These are phyloP conservation scores for Debaryomyces singareniensis DNA, from an alignment of 1,139 yeast genomes.

Conservation along the genomic window DNA sequence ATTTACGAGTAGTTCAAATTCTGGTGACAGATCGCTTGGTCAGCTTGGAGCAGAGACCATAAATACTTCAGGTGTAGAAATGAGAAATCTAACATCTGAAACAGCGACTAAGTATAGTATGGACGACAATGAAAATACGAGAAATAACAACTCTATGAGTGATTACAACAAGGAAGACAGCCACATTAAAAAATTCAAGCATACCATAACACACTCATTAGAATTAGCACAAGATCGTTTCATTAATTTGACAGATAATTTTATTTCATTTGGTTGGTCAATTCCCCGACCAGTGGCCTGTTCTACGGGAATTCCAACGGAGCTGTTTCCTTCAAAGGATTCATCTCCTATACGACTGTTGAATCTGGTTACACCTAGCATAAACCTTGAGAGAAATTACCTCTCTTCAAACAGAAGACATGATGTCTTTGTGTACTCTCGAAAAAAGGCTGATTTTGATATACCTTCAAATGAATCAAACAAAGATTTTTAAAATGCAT, in stretches of 20 bases:
- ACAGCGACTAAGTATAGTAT: no score
- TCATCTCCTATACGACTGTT: neutral
- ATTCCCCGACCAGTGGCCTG: slow-evolving; percentile 49
- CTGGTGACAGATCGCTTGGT: neutral
- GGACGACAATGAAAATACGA: neutral
- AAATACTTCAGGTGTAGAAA: no score
- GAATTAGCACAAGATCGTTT: slow-evolving; percentile 31
- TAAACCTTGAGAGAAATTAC: neutral
- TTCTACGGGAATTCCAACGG: slow-evolving; percentile 17
- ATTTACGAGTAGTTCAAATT: slow-evolving; percentile 29
- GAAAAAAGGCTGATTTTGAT: slow-evolving; percentile 47
- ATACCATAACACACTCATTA: slow-evolving; percentile 9
- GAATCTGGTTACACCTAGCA: neutral
- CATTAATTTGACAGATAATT: slow-evolving; percentile 44
- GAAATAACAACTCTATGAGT: no score
- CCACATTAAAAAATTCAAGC: neutral
- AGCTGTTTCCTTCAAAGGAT: neutral
- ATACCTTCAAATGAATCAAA: slow-evolving; percentile 1
- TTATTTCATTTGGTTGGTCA: slow-evolving; percentile 58
- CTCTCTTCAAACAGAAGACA: slow-evolving; percentile 12
- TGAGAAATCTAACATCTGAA: no score
- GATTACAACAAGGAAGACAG: neutral
- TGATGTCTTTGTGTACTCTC: slow-evolving; percentile 51
- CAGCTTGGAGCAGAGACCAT: no score
- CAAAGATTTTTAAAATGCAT: neutral